A percentile compares a stretch with the other conserved stretches of the same genome.
phyloP scores from a whole-genome alignment of 208 protist species.

The Trypanosoma melophagium region DNA sequence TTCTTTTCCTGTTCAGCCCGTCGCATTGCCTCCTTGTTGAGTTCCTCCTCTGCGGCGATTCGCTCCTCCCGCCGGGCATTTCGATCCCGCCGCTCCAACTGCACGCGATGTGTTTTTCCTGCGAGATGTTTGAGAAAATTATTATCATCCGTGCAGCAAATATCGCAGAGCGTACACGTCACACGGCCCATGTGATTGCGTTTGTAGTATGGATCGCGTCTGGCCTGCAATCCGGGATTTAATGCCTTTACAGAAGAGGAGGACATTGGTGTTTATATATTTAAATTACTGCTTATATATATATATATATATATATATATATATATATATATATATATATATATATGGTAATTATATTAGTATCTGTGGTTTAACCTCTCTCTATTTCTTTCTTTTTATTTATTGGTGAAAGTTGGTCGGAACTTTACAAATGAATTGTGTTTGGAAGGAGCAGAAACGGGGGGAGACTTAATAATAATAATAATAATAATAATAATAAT shows the following conservation, averaged over 20 bases:
- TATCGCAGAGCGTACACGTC: slow-evolving; percentile 73
- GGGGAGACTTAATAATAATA: too few relatives aligned
- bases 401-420: too few relatives aligned
- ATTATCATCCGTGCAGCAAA: slow-evolving; percentile 78
- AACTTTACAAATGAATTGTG: too few relatives aligned
- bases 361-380: too few relatives aligned
- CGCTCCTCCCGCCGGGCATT: slow-evolving; percentile 46
- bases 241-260: slow-evolving; percentile 50
- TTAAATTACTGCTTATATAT: slow-evolving; percentile 4
- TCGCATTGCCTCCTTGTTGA: slow-evolving; percentile 41
- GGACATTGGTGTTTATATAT: slow-evolving; percentile 11
- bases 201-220: slow-evolving; percentile 69
- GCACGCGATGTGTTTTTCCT: slow-evolving; percentile 73
- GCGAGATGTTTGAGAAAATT: slow-evolving; percentile 79
- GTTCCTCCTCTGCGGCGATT: slow-evolving; percentile 64
- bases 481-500: too few relatives aligned
- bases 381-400: too few relatives aligned
- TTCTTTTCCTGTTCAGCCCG: slow-evolving; percentile 48
- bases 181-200: slow-evolving; percentile 85
- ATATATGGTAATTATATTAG: too few relatives aligned
- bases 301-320: slow-evolving; percentile 3
- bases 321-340: too few relatives aligned
- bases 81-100: slow-evolving; percentile 68
- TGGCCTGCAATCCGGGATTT: slow-evolving; percentile 56
- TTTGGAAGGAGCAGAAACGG: too few relatives aligned